These are phyloP conservation scores for Brasenia schreberi DNA, from an alignment of 164 flowering plant genomes.

Conservation along the genomic window DNA sequence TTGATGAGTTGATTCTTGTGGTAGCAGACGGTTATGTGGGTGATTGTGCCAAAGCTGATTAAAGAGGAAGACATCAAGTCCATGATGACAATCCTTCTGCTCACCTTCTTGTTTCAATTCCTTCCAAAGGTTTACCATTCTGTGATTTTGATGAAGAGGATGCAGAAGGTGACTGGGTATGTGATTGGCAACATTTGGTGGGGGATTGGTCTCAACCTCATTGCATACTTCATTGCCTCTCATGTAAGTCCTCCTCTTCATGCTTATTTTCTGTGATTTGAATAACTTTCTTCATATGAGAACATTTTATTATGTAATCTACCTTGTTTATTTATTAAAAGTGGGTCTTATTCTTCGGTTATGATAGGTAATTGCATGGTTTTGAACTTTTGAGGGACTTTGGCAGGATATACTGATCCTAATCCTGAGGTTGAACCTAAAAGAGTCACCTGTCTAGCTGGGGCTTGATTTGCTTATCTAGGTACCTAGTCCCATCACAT, in stretches of 20 bases:
- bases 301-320: too few relatives aligned
- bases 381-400: too few relatives aligned
- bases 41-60: constrained; percentile 57
- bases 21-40: constrained; percentile 82
- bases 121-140: constrained; percentile 88
- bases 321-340: too few relatives aligned
- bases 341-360: too few relatives aligned
- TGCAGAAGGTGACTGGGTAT: constrained; percentile 94
- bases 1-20: background rate
- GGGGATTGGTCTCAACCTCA: constrained; percentile 88
- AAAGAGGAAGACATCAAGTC: constrained; percentile 58
- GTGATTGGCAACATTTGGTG: constrained; percentile 97
- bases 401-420: too few relatives aligned
- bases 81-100: constrained; percentile 66
- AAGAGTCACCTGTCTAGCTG: too few relatives aligned
- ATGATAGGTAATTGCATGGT: too few relatives aligned
- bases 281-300: too few relatives aligned
- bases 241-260: constrained; percentile 36
- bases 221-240: constrained; percentile 94
- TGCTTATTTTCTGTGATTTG: too few relatives aligned
- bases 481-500: too few relatives aligned
- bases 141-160: constrained; percentile 61
- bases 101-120: constrained; percentile 82
- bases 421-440: too few relatives aligned
- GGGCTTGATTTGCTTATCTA: too few relatives aligned